Percentiles rank a stretch among this genome's conserved stretches.
These are phyloP conservation scores for Vigna trinervia DNA, from an alignment of 306 rosid species.

Conservation along the genomic window DNA sequence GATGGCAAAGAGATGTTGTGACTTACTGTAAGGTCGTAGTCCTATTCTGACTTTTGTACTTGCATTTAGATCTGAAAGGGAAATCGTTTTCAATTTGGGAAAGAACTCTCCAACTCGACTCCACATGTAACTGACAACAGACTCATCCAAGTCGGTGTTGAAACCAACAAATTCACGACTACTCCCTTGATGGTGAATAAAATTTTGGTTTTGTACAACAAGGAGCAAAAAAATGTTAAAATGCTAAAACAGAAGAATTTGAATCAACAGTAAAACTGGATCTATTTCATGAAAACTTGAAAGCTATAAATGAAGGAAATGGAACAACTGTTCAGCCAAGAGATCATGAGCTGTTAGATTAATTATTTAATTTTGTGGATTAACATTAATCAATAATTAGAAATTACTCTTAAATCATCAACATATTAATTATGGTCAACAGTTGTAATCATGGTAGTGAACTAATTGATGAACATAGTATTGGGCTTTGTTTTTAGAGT, in stretches of 20 bases:
- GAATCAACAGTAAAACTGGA: slow-evolving; percentile 24
- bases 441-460: not conserved
- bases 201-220: slow-evolving; percentile 26
- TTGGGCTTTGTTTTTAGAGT: not conserved
- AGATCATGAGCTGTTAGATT: not conserved
- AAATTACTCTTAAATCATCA: not conserved
- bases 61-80: slow-evolving; percentile 63
- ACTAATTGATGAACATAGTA: not conserved
- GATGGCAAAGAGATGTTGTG: slow-evolving; percentile 35
- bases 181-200: slow-evolving; percentile 63
- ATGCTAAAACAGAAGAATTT: slow-evolving; percentile 26
- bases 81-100: slow-evolving; percentile 63
- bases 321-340: slow-evolving; percentile 13
- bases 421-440: not conserved
- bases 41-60: slow-evolving; percentile 83
- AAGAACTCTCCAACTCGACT: slow-evolving; percentile 76
- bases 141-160: slow-evolving; percentile 71
- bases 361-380: not conserved
- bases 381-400: not conserved
- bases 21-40: slow-evolving; percentile 89
- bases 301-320: not conserved
- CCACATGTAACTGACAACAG: slow-evolving; percentile 72
- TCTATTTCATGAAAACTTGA: slow-evolving; percentile 4
- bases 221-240: slow-evolving; percentile 3
- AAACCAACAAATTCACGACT: slow-evolving; percentile 91